Conservation (phyloP, 1,139 yeast species). For the Magnusiomyces tetraspermus region DNA sequence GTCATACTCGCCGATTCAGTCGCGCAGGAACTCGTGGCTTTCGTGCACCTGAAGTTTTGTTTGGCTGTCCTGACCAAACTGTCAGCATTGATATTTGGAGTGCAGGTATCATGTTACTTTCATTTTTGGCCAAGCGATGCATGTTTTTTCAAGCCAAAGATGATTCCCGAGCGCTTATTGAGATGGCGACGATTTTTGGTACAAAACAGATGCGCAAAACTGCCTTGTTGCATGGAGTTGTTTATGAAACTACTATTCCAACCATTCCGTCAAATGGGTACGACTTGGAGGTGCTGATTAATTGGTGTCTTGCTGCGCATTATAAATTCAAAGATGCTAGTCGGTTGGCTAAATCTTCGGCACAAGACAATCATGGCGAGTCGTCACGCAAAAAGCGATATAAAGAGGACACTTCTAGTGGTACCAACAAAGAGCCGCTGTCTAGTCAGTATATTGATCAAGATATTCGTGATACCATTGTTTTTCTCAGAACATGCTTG, state of each 20-base stretch:
- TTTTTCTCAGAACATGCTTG: conserved; percentile 46
- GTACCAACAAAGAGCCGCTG: neutral
- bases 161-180: conserved; percentile 85
- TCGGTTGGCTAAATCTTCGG: neutral
- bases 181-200: conserved; percentile 79
- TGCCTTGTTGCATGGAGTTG: conserved; percentile 82
- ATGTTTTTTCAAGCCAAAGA: conserved; percentile 87
- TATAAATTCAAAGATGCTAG: neutral
- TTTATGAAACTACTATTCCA: conserved; percentile 59
- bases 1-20: conserved; percentile 88
- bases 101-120: conserved; percentile 75
- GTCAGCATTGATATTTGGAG: conserved; percentile 86
- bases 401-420: neutral
- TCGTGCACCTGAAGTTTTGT: conserved; percentile 86
- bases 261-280: conserved; percentile 32
- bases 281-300: conserved; percentile 22
- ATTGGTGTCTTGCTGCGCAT: conserved; percentile 6
- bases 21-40: conserved; percentile 98
- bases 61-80: conserved; percentile 79
- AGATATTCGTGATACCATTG: conserved; percentile 38
- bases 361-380: neutral
- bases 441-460: neutral
- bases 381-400: neutral
- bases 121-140: conserved; percentile 62
- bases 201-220: conserved; percentile 59